Evolutionary conservation across 495 filamentous ascomycete species (phyloP), one percentile per base, ranked within the genome.

Genomic region (Daldinia caldariorum): DNA sequence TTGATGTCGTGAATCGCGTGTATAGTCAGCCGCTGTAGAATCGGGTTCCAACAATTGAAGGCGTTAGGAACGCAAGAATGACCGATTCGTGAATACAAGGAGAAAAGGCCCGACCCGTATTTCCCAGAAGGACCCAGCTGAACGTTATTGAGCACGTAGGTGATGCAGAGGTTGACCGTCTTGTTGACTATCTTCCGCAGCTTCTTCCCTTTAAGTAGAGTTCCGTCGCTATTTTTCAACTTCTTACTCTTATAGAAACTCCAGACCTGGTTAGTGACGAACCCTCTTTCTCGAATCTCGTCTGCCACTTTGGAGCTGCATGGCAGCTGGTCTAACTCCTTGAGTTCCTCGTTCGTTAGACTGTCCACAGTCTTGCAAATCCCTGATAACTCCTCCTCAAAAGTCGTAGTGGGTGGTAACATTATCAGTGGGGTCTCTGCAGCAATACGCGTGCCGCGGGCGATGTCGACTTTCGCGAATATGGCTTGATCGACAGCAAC

Each of bases 21-120:
- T 37, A 85, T 66, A 10, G 75, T 83, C 57, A 80, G 63, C 37
- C 67, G 67, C 39, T 71, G 47, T 1, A 74, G 38, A 9, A 66
- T 59, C 1, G 70, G 73, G 63, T 84, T 84, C 79, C 80, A 84
- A 4, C 69, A 70, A 59, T 79, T 77, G 18, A 79, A 73, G 0
- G 78, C 76, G 63, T 85, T 85, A 1, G 81, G 80, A 0, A 67
- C 61, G 67, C 83, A 85, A 55, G 72, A 77, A 61, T 85, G 83
- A 45, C 81, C 80, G 58, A 85, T 76, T 12, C 77, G 70, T 12
- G 60, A 39, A 22, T 53, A 58, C n/a, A 64, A 38, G 39, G 65
- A 41, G 61, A 72, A 72, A 6, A 72, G 4, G 2, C 59, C 69
- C 22, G 59, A 63, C 1, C 69, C 69, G 14, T 72, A 72, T 51